Evolutionary conservation across 805 yeast genomes (phyloP).

Genomic region (Hemisphaericaspora nanyangensis): DNA sequence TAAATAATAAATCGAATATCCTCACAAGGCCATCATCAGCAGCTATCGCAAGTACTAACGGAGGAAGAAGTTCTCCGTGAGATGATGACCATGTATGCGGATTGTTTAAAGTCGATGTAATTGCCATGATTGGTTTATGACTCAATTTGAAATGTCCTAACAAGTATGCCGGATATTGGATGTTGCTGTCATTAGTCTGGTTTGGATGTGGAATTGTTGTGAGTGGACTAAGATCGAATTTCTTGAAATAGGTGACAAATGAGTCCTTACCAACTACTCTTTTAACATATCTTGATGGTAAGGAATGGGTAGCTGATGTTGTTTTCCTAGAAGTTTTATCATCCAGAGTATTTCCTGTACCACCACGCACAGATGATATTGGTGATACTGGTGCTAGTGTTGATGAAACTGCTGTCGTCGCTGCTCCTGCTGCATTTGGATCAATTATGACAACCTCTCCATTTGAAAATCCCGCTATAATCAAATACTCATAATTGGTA

Average conservation of each 20-base stretch:
- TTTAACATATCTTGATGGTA: slow-evolving; percentile 10
- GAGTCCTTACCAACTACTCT: slow-evolving; percentile 23
- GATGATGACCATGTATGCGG: slow-evolving; percentile 4
- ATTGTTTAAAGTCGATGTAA: slow-evolving; percentile 29
- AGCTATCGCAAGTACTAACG: slow-evolving; percentile 45
- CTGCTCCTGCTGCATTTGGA: slow-evolving; percentile 15
- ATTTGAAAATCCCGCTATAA: slow-evolving; percentile 58
- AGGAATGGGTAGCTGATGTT: background rate
- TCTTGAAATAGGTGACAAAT: slow-evolving; percentile 32
- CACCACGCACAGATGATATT: background rate
- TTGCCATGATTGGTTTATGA: slow-evolving; percentile 52
- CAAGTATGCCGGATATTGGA: slow-evolving; percentile 12
- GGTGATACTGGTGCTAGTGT: background rate
- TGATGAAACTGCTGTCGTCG: background rate
- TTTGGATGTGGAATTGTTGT: no score
- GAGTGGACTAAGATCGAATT: slow-evolving; percentile 33
- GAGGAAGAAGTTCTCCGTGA: slow-evolving; percentile 17
- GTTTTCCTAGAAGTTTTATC: slow-evolving; percentile 1
- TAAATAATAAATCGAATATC: slow-evolving; percentile 46
- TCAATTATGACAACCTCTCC: slow-evolving; percentile 56
- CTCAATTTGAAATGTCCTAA: slow-evolving; percentile 64
- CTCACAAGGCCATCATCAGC: slow-evolving; percentile 64
- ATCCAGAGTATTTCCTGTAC: slow-evolving; percentile 4
- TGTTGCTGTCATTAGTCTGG: slow-evolving; percentile 3
- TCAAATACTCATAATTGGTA: slow-evolving; percentile 40